Evolutionary conservation across 345 rosid genomes (phyloP).

Genomic region (Toxicodendron radicans): DNA sequence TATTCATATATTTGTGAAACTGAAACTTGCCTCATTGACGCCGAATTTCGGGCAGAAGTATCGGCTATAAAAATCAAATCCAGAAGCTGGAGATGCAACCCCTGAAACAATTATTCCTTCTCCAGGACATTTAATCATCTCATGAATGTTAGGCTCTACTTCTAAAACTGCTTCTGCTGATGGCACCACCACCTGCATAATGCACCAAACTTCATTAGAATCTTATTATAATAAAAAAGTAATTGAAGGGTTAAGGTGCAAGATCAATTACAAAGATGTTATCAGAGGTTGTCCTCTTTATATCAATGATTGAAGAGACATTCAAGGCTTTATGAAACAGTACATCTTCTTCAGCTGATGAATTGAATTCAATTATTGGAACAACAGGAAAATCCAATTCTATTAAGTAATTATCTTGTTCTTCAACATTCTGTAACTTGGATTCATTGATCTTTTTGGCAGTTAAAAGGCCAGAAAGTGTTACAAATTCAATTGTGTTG

Average conservation of each 20-base stretch:
- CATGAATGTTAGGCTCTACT: slow-evolving; percentile 51
- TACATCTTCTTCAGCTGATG: no score
- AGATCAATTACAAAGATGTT: slow-evolving; percentile 50
- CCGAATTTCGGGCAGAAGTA: slow-evolving; percentile 70
- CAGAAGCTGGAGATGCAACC: slow-evolving; percentile 51
- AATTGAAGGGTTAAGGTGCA: background rate
- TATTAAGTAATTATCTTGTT: slow-evolving; percentile 33
- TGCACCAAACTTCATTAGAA: no score
- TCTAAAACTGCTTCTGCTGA: slow-evolving; percentile 57
- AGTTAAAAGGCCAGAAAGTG: slow-evolving; percentile 61
- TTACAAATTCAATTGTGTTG: slow-evolving; percentile 59
- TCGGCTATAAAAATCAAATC: slow-evolving; percentile 66
- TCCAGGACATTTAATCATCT: slow-evolving; percentile 52
- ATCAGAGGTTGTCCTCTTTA: slow-evolving; percentile 40
- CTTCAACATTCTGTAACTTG: no score
- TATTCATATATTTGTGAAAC: no score
- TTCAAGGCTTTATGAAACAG: slow-evolving; percentile 55
- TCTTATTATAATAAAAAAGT: no score
- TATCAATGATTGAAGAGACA: slow-evolving; percentile 50
- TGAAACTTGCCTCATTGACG: slow-evolving; percentile 76
- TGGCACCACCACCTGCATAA: slow-evolving; percentile 68
- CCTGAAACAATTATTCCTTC: slow-evolving; percentile 60
- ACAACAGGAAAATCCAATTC: slow-evolving; percentile 60
- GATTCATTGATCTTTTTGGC: no score
- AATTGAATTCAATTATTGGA: slow-evolving; percentile 37